Percentiles rank a stretch among this genome's conserved stretches.
These are phyloP conservation scores for Taphrina flavorubra DNA, from an alignment of 1,139 yeast species.

Conservation along the genomic window DNA sequence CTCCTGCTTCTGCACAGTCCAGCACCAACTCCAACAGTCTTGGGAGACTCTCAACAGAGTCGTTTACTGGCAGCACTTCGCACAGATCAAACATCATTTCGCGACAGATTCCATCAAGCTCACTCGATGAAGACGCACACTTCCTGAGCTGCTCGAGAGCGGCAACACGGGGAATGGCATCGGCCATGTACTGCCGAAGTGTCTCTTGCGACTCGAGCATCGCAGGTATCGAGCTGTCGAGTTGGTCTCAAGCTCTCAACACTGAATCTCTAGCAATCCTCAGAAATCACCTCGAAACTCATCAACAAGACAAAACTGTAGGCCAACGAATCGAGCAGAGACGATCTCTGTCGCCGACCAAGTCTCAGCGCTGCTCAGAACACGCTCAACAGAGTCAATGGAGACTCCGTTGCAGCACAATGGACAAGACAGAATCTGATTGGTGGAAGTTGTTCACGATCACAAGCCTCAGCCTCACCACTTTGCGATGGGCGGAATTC, in stretches of 20 bases:
- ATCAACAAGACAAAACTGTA: neutral
- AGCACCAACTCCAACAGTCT: constrained; percentile 10
- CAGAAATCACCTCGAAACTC: neutral
- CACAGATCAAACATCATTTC: constrained; percentile 6
- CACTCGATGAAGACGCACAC: neutral
- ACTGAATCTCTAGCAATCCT: no score
- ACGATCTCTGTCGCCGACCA: no score
- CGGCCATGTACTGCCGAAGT: neutral
- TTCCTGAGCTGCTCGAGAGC: neutral
- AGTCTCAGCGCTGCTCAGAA: neutral
- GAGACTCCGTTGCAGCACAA: constrained; percentile 3
- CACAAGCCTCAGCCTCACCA: constrained; percentile 9
- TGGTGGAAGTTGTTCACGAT: neutral
- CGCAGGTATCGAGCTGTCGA: neutral
- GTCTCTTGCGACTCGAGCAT: neutral
- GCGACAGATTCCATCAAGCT: constrained; percentile 5
- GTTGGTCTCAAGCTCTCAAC: neutral
- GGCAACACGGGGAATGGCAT: neutral
- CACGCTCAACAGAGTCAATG: neutral
- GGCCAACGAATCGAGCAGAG: neutral
- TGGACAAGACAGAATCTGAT: neutral
- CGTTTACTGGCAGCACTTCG: constrained; percentile 7
- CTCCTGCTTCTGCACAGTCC: constrained; percentile 27
- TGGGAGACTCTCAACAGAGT: neutral
- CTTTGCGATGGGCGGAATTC: no score